These are phyloP conservation scores for Penicillium polonicum DNA, from an alignment of 2,329 filamentous ascomycete genomes.

Conservation along the genomic window DNA sequence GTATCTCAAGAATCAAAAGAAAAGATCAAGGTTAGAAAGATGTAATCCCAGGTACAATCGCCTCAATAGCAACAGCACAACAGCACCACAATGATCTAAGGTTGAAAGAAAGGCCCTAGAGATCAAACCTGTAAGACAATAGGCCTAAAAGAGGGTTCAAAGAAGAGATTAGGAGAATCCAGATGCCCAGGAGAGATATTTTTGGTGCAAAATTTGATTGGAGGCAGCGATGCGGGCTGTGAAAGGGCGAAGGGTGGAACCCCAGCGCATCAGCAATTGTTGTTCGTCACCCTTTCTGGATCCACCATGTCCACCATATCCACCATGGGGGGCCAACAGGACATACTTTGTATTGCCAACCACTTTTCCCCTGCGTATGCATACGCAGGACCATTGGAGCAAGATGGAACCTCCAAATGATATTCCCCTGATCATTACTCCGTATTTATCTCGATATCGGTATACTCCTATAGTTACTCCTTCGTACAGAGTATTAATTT, in stretches of 20 bases:
- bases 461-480: neutral
- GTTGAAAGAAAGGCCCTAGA: neutral
- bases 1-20: neutral
- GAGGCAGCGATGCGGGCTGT: slow-evolving; percentile 15
- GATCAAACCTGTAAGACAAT: slow-evolving; percentile 1
- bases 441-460: neutral
- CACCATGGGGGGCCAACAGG: neutral
- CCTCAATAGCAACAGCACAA: neutral
- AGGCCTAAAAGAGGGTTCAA: neutral
- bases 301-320: slow-evolving; percentile 11
- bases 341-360: neutral
- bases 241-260: slow-evolving; percentile 15
- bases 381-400: neutral
- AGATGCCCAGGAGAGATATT: slow-evolving; percentile 23
- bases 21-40: neutral
- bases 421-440: neutral
- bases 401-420: neutral
- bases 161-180: slow-evolving; percentile 4
- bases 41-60: neutral
- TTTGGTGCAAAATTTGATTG: slow-evolving; percentile 26
- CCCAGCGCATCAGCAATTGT: slow-evolving; percentile 14
- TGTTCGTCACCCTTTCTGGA: slow-evolving; percentile 16
- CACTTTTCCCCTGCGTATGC: slow-evolving; percentile 5
- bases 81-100: neutral
- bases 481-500: slow-evolving; percentile 1